Percentiles rank a stretch among this genome's conserved stretches.
Conservation (phyloP, 2,329 filamentous ascomycete genomes). For the Colletotrichum eleusines region DNA sequence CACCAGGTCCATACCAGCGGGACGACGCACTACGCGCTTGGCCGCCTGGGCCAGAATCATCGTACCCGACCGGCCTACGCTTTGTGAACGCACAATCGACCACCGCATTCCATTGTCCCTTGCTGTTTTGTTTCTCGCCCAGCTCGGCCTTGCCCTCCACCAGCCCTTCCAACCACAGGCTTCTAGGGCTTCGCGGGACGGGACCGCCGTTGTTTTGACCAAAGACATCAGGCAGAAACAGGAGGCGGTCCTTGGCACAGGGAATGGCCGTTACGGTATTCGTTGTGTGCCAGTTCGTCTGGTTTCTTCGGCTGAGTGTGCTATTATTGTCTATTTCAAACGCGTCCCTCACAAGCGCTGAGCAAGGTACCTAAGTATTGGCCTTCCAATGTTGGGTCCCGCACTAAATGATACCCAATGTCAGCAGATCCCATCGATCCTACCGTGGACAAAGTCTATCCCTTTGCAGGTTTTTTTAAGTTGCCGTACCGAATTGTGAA, state of each 20-base stretch:
- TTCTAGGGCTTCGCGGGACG: constrained; percentile 24
- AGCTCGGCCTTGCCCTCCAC: constrained; percentile 4
- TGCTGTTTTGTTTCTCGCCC: not conserved
- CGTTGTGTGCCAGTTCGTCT: not conserved
- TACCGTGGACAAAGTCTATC: not conserved
- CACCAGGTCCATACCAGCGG: constrained; percentile 27
- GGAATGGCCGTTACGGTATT: constrained; percentile 11
- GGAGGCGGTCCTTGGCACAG: not conserved
- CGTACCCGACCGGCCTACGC: not conserved
- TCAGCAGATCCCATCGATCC: not conserved
- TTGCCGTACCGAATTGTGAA: not conserved
- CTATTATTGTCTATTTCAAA: not conserved
- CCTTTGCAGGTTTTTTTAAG: not conserved
- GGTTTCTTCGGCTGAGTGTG: not conserved
- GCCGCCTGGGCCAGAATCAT: constrained; percentile 12
- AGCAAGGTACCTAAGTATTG: not conserved
- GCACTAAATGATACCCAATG: not conserved
- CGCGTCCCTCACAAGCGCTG: not conserved
- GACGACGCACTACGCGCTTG: constrained; percentile 3
- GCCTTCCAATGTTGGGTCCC: not conserved
- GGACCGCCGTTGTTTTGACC: constrained; percentile 32
- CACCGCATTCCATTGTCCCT: constrained; percentile 19
- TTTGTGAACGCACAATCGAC: constrained; percentile 3
- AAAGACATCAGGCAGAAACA: constrained; percentile 35
- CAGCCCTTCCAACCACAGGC: not conserved